Evolutionary conservation across 495 filamentous ascomycete genomes (phyloP).

Genomic region (Bacidia gigantensis): DNA sequence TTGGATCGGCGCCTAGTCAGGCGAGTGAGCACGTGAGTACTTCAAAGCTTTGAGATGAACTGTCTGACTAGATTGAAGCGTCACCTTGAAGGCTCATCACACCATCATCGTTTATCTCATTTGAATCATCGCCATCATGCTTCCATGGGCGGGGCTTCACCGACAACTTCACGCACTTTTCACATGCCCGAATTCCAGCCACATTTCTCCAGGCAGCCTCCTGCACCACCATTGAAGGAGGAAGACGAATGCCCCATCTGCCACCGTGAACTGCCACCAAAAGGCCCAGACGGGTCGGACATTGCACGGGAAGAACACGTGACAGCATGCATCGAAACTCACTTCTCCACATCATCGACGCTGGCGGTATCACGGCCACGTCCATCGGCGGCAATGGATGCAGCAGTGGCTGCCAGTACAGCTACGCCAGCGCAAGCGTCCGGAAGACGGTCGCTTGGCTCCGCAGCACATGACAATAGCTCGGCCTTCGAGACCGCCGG

Average conservation of each 20-base stretch:
- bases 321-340: slow-evolving; percentile 51
- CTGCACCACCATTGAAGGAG: slow-evolving; percentile 41
- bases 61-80: slow-evolving; percentile 7
- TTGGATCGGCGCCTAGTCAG: slow-evolving; percentile 14
- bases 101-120: slow-evolving; percentile 6
- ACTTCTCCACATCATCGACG: slow-evolving; percentile 21
- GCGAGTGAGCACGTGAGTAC: slow-evolving; percentile 16
- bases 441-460: slow-evolving; percentile 3
- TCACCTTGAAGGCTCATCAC: slow-evolving; percentile 4
- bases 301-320: slow-evolving; percentile 63
- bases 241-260: slow-evolving; percentile 90
- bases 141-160: slow-evolving; percentile 9
- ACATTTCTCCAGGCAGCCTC: slow-evolving; percentile 20
- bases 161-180: slow-evolving; percentile 8
- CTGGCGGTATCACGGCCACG: slow-evolving; percentile 6
- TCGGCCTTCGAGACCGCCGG: slow-evolving; percentile 2
- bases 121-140: slow-evolving; percentile 16
- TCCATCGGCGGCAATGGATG: slow-evolving; percentile 13
- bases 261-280: slow-evolving; percentile 56
- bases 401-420: slow-evolving; percentile 13
- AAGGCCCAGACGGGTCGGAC: slow-evolving; percentile 44
- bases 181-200: slow-evolving; percentile 19
- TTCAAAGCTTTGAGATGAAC: background rate
- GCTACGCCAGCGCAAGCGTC: slow-evolving; percentile 9
- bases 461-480: background rate